Evolutionary conservation across 2,329 filamentous ascomycete species (phyloP).

Genomic region (Juglanconis juglandina): DNA sequence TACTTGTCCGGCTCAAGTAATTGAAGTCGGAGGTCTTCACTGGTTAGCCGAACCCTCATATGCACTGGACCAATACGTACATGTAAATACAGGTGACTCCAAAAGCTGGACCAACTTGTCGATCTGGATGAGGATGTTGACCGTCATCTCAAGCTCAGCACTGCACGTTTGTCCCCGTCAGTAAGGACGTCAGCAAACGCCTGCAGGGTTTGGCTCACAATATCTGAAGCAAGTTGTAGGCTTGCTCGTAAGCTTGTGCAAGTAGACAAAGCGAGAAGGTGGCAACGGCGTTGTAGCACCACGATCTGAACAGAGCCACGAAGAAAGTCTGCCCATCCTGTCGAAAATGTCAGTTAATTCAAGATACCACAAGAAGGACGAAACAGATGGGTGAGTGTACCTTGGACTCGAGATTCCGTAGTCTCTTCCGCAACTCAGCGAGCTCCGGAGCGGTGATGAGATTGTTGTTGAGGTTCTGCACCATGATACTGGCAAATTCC

Average conservation of each 20-base stretch:
- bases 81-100: constrained; percentile 96
- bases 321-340: constrained; percentile 95
- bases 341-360: not conserved
- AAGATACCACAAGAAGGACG: not conserved
- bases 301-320: constrained; percentile 88
- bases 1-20: constrained; percentile 93
- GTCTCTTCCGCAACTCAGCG: constrained; percentile 80
- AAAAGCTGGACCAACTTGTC: constrained; percentile 96
- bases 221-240: constrained; percentile 91
- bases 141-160: constrained; percentile 96
- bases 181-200: constrained; percentile 14
- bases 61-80: constrained; percentile 47
- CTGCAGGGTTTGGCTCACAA: constrained; percentile 55
- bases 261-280: constrained; percentile 95
- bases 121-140: constrained; percentile 97
- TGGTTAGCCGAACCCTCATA: not conserved
- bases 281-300: constrained; percentile 97
- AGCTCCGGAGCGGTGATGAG: constrained; percentile 95
- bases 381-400: constrained; percentile 35
- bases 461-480: constrained; percentile 98
- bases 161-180: constrained; percentile 41
- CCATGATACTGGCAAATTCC: constrained; percentile 99
- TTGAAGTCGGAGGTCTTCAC: constrained; percentile 82
- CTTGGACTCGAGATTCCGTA: constrained; percentile 86
- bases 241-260: constrained; percentile 96